Evolutionary conservation across 345 rosid species (phyloP).

Genomic region (Nasturtium officinale): DNA sequence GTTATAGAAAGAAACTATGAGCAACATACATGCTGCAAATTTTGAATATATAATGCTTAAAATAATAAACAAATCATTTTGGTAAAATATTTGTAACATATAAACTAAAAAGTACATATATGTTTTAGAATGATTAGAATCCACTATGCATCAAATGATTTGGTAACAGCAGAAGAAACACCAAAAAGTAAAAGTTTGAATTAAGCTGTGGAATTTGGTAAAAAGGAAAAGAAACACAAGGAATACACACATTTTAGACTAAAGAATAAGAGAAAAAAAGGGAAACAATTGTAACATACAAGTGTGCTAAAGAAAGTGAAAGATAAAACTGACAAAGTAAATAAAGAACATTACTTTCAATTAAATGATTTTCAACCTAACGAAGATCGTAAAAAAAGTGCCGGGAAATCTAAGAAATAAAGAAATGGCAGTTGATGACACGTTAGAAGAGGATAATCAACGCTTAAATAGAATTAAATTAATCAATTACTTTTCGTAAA

Average conservation of each 20-base stretch:
- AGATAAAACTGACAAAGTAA: constrained; percentile 15
- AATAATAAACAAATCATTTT: too few relatives aligned
- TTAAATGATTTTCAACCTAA: background rate
- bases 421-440: constrained; percentile 25
- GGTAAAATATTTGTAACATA: too few relatives aligned
- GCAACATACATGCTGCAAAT: background rate
- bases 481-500: constrained; percentile 14
- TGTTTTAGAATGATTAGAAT: background rate
- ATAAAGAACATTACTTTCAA: background rate
- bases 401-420: constrained; percentile 22
- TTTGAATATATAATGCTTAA: background rate
- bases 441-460: constrained; percentile 8
- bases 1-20: background rate
- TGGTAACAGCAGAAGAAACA: background rate
- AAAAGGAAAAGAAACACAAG: background rate
- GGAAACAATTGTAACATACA: background rate
- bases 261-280: background rate
- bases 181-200: background rate
- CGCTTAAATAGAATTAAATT: background rate
- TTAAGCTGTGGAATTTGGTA: background rate
- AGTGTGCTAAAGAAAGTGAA: background rate
- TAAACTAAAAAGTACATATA: too few relatives aligned
- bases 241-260: background rate
- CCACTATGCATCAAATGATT: background rate
- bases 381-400: constrained; percentile 15